Evolutionary conservation across 805 yeast genomes (phyloP).

Genomic region (Barnettozyma salicaria): DNA sequence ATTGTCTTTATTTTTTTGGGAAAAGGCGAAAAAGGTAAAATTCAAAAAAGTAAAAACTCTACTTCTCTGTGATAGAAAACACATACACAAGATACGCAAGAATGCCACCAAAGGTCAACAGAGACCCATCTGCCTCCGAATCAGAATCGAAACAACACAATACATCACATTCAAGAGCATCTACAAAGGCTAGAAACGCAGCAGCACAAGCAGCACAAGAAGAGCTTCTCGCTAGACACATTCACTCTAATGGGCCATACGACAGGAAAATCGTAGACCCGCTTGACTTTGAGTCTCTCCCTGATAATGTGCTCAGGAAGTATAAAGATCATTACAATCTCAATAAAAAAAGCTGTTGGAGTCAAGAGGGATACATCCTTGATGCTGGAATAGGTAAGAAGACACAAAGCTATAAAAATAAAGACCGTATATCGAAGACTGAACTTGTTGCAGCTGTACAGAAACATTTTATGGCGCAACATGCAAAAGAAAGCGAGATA

Average conservation of each 20-base stretch:
- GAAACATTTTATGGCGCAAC: conserved; percentile 56
- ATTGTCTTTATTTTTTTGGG: no score
- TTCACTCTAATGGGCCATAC: conserved; percentile 68
- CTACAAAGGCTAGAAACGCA: conserved; percentile 55
- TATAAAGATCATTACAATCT: conserved; percentile 60
- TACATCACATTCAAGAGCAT: conserved; percentile 31
- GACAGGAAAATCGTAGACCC: conserved; percentile 48
- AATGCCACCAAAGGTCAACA: conserved; percentile 25
- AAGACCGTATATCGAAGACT: conserved; percentile 46
- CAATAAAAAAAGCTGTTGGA: conserved; percentile 51
- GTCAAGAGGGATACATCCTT: conserved; percentile 64
- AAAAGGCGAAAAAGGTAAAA: no score
- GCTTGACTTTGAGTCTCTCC: conserved; percentile 61
- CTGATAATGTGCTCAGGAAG: conserved; percentile 57
- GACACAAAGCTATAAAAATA: conserved; percentile 40
- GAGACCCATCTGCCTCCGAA: conserved; percentile 25
- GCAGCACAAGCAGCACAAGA: conserved; percentile 66
- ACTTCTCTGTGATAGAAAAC: not conserved
- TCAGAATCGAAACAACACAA: conserved; percentile 15
- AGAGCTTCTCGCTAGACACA: conserved; percentile 59
- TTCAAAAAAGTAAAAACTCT: no score
- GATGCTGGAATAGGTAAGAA: conserved; percentile 69
- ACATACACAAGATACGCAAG: not conserved
- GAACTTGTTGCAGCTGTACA: conserved; percentile 57
- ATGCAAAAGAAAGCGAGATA: conserved; percentile 75